Evolutionary conservation across 2,329 filamentous ascomycete species (phyloP), one percentile per base, ranked within the genome.

Genomic region (Alternaria novae-zelandiae): DNA sequence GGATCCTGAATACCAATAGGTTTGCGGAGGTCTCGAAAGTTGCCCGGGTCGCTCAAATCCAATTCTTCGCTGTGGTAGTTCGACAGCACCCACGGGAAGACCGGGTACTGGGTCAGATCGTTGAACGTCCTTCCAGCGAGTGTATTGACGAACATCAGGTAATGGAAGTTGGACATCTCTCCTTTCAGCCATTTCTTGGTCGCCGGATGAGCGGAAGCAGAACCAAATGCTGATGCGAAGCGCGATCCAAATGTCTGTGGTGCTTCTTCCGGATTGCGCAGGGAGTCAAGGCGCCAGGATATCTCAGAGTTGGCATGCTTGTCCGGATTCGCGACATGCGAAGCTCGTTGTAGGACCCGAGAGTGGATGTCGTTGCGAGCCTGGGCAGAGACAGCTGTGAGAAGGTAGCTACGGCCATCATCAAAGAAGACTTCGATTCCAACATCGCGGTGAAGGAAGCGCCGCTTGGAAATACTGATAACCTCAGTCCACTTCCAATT

Each of bases 161-260:
- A 99, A 79, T 98, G 94, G 74, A 99, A 99, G 79, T 99, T 99
- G 13, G 95, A 98, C 54, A 98, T 93, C 74, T 99, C 96, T 12
- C 96, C 96, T 76, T 90, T 91, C 63, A 96, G 87, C 96, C 96
- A 99, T 78, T 90, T 91, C 68, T 91, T 90, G 74, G 96, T 97
- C 9, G 93, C 90, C 10, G 94, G 92, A 69, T 94, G 94, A 79
- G 91, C 91, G 0, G 92, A 87, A 0, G 89, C 90, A 21, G 93
- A 88, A 67, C 94, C 93, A 83, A 99, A 98, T 12, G 97, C 92
- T 67, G 90, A 97, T 21, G 93, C 94, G 72, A 98, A 94, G 73
- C 95, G 95, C 13, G 92, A 94, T 0, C 95, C 93, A 41, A 99
- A 86, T 2, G 88, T 86, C 71, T 90, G 87, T 8, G 88, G 86